Evolutionary conservation across 306 rosid species (phyloP).

Genomic region (Carpinus fangiana): DNA sequence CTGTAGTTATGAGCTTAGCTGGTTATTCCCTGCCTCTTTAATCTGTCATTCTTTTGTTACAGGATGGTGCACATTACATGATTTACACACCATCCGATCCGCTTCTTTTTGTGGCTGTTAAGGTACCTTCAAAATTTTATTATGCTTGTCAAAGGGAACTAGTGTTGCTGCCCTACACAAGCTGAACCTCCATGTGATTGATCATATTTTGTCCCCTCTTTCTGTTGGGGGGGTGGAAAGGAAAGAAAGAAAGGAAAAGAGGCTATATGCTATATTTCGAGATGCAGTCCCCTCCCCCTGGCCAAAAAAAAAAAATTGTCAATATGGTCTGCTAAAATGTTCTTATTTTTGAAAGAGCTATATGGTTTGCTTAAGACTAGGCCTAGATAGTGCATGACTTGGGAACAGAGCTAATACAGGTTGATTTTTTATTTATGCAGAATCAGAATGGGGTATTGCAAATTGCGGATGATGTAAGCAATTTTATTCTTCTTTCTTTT

Average conservation of each 20-base stretch:
- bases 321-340: background rate
- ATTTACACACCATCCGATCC: conserved; percentile 91
- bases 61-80: conserved; percentile 81
- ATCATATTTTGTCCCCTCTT: background rate
- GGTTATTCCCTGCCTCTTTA: conserved; percentile 14
- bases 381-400: conserved; percentile 5
- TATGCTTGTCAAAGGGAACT: background rate
- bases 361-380: background rate
- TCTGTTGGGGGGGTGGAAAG: no score
- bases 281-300: no score
- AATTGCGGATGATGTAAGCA: conserved; percentile 92
- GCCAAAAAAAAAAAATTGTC: background rate
- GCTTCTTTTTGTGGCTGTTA: conserved; percentile 62
- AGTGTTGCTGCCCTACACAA: background rate
- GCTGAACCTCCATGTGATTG: conserved; percentile 9
- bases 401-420: conserved; percentile 15
- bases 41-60: conserved; percentile 26
- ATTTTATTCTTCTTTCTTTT: conserved; percentile 1
- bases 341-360: background rate
- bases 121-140: conserved; percentile 34
- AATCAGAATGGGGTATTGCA: conserved; percentile 65
- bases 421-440: conserved; percentile 54
- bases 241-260: background rate
- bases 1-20: background rate
- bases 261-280: no score